Conservation (phyloP, 164 flowering plant species). For the Litsea cubeba region DNA sequence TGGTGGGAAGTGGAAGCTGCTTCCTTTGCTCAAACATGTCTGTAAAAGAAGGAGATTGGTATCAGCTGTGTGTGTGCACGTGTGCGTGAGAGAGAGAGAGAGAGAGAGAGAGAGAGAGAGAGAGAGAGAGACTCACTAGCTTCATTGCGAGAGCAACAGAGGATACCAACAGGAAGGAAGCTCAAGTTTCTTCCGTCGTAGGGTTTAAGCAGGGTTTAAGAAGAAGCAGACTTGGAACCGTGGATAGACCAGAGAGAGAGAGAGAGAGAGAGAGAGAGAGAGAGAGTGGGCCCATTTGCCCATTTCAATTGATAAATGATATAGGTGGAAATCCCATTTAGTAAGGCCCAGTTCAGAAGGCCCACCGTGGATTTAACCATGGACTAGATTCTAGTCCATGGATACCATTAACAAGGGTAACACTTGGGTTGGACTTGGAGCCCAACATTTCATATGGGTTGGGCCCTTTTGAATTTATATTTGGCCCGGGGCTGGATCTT, state of each 20-base stretch:
- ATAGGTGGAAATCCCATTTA: too few species aligned
- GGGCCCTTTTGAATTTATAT: too few species aligned
- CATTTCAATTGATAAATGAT: too few species aligned
- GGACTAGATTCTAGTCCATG: too few species aligned
- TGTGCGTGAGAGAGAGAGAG: background rate
- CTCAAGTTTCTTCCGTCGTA: background rate
- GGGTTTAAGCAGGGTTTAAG: background rate
- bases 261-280: background rate
- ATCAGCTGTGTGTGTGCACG: background rate
- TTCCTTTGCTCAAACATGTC: constrained; percentile 44
- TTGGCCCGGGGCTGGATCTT: too few species aligned
- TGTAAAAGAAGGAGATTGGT: constrained; percentile 15
- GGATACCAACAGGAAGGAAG: background rate
- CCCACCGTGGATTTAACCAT: too few species aligned
- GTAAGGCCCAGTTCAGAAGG: too few species aligned
- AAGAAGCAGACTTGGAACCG: background rate
- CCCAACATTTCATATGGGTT: too few species aligned
- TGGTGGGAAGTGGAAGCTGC: constrained; percentile 27
- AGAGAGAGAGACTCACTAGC: background rate
- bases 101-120: background rate
- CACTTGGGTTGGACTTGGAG: too few species aligned
- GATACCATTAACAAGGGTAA: too few species aligned
- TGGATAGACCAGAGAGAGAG: background rate
- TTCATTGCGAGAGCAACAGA: constrained; percentile 4
- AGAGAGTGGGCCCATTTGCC: background rate